Base-by-base conservation (phyloP, 208 protist genomes). In the Acanthamoeba sp. region DNA sequence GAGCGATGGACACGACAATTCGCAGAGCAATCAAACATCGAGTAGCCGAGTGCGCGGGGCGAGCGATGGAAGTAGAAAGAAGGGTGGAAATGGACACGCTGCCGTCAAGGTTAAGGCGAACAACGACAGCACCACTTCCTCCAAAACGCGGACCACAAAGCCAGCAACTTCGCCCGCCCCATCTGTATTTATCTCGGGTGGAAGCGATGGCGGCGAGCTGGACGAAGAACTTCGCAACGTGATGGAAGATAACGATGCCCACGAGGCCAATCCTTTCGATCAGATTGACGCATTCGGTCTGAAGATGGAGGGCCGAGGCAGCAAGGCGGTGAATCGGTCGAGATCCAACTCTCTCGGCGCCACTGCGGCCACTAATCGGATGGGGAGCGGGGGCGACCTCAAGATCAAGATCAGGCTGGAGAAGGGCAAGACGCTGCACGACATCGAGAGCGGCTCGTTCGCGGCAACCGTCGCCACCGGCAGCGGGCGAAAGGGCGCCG, bases 341-440 rank as follows among this genome's bases (percentile, higher is more conserved):
- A n/a, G 59, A 66, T 66, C 59, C 27, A 34, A n/a, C 59, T 66
- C 59, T 14, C 27, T 34, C 59, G n/a, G n/a, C 59, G 18, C 59
- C 7, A 6, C 7, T 69, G 20, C 3, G 69, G 69, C 7, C 38
- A 78, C 1, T 34, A 78, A 38, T 42, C 69, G 29, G 1, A 45
- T 78, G 69, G 69, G 69, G 3, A 78, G n/a, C 69, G 69, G 69
- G 69, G 69, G 69, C 69, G 69, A 78, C 69, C 38, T 78, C 32
- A 78, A 78, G 69, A 78, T 78, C 14, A 78, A 78, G 69, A 78
- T 78, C 14, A 38, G 69, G n/a, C 69, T 78, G 69, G 69, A 78
- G 34, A 78, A 78, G 38, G 69, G 69, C 59, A 66, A 66, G 59
- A 73, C 64, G 29, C 64, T 73, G 64, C 64, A 73, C 7, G 64